Base-by-base conservation (phyloP, 495 filamentous ascomycete genomes). In the Tuber indicum region DNA sequence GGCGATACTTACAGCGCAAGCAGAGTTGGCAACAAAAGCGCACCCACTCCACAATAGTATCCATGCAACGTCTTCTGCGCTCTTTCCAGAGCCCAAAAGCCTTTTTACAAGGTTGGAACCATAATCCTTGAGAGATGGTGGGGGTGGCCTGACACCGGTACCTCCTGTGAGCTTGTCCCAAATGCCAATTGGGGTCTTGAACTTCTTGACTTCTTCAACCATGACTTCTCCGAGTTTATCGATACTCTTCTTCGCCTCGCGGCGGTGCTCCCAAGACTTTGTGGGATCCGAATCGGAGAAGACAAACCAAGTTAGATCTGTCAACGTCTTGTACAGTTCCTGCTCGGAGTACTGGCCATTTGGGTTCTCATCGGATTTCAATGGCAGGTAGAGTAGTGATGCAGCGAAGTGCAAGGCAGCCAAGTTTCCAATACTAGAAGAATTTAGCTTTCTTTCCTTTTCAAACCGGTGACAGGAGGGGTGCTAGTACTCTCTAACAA, bases 241-340 rank as follows among this genome's bases (percentile, higher is more conserved):
- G n/a, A 77, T 77, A 39, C 81, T 77, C 19, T 84, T 83, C 49
- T 85, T 81, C 1, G 90, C 88, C 62, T 86, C 85, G 62, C 89
- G 86, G 45, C 89, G 89, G 1, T 90, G 87, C 62, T 86, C 86
- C 85, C 91, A 92, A 5, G 91, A 89, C 66, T 89, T 87, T 0
- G 86, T 87, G n/a, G 88, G 86, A 79, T 93, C 91, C 39, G 86
- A 85, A 79, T 92, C 90, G 70, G 90, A 90, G 80, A 92, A 91
- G 71, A 91, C 88, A 78, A 87, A 89, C 36, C 86, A 87, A 80
- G 90, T 91, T 52, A 92, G 86, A 62, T 89, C 84, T 8, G 88
- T 85, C 81, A 91, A 84, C 71, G 90, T 84, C 44, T 86, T 80
- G 82, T 92, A 92, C 19, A 93, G 81, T 74, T 92, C 88, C 12